phyloP scores from a whole-genome alignment of 2,329 filamentous ascomycete genomes.

The Colletotrichum tropicicola region DNA sequence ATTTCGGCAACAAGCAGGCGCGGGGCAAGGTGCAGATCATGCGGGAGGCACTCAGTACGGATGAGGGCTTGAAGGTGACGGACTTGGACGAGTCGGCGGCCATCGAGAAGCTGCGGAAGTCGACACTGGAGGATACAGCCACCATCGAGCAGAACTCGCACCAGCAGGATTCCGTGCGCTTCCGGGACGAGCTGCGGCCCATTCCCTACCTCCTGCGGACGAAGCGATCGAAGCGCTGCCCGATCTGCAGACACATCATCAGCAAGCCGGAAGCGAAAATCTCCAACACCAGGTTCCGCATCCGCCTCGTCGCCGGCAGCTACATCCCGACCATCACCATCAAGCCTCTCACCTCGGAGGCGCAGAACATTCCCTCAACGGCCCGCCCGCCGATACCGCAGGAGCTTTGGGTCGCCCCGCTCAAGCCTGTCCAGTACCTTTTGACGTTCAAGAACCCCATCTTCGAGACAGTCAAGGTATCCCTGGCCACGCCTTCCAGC shows the following conservation, averaged over 20 bases:
- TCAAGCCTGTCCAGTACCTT: conserved; percentile 78
- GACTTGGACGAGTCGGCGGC: conserved; percentile 68
- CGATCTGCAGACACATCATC: conserved; percentile 92
- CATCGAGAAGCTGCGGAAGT: conserved; percentile 66
- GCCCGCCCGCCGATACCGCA: conserved; percentile 41
- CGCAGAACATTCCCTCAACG: conserved; percentile 29
- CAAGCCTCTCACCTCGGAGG: conserved; percentile 62
- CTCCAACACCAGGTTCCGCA: conserved; percentile 88
- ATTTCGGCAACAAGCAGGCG: conserved; percentile 71
- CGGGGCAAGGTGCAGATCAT: conserved; percentile 71
- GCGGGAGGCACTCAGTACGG: conserved; percentile 77
- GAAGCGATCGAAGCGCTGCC: conserved; percentile 93
- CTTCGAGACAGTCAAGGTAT: conserved; percentile 89
- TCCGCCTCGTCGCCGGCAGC: conserved; percentile 86
- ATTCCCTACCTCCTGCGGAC: conserved; percentile 85
- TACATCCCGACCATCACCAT: conserved; percentile 88
- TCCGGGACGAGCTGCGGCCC: conserved; percentile 80
- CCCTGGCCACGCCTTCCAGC: conserved; percentile 81
- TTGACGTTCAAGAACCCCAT: conserved; percentile 93
- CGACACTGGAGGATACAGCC: conserved; percentile 72
- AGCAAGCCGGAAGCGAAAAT: conserved; percentile 94
- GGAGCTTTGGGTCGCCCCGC: conserved; percentile 60
- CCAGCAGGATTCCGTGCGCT: conserved; percentile 65
- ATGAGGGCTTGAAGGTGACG: conserved; percentile 77
- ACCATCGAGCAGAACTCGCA: conserved; percentile 57